These are phyloP conservation scores for Alnus glutinosa DNA, from an alignment of 306 rosid genomes.

Conservation along the genomic window DNA sequence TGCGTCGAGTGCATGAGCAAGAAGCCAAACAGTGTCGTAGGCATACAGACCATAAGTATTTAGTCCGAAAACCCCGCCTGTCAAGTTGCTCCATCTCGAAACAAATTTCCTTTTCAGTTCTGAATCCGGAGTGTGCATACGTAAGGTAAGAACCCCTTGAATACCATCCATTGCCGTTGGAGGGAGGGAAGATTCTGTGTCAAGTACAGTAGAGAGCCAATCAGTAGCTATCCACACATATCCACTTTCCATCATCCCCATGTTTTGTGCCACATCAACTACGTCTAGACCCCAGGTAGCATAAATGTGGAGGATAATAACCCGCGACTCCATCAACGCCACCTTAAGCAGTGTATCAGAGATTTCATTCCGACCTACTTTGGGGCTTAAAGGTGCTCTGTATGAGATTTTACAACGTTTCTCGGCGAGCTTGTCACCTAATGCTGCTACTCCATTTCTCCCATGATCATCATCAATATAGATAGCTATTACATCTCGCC, in stretches of 20 bases:
- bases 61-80: slow-evolving; percentile 40
- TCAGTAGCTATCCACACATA: slow-evolving; percentile 88
- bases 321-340: slow-evolving; percentile 74
- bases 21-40: slow-evolving; percentile 79
- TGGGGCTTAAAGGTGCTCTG: slow-evolving; percentile 67
- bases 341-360: slow-evolving; percentile 70
- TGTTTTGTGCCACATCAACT: slow-evolving; percentile 56
- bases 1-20: slow-evolving; percentile 74
- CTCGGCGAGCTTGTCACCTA: slow-evolving; percentile 76
- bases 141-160: slow-evolving; percentile 76
- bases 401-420: slow-evolving; percentile 76
- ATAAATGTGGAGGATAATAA: slow-evolving; percentile 62
- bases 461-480: slow-evolving; percentile 88
- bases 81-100: slow-evolving; percentile 73
- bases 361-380: slow-evolving; percentile 48
- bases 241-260: slow-evolving; percentile 81
- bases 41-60: slow-evolving; percentile 59
- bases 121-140: slow-evolving; percentile 67
- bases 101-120: slow-evolving; percentile 59
- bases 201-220: slow-evolving; percentile 71
- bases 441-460: slow-evolving; percentile 73
- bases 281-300: slow-evolving; percentile 46
- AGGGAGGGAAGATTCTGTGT: slow-evolving; percentile 45
- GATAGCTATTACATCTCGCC: slow-evolving; percentile 89
- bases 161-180: slow-evolving; percentile 44